Evolutionary conservation across 2,329 filamentous ascomycete species (phyloP), one percentile per base, ranked within the genome.

Genomic region (Paecilomyces fulvus): DNA sequence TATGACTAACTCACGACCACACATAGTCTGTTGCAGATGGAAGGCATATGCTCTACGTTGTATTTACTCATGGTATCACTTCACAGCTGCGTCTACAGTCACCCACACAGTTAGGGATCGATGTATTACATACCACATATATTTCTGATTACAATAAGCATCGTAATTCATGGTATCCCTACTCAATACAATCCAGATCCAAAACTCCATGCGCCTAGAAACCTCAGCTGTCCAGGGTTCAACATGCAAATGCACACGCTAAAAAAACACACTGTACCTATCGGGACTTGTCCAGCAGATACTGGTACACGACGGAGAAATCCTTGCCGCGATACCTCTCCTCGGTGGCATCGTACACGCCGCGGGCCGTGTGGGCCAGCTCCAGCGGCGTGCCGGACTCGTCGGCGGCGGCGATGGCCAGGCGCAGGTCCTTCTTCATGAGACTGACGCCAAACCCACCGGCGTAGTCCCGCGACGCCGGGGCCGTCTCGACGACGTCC

Each of bases 221-320:
- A n/a, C 33, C 12, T 43, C 8, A 43, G 37, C 37, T 43, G 37
- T 43, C 37, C 37, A 43, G 37, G 33, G 49, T 1, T 23, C 48
- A 50, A 50, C 11, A 52, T 20, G 17, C 23, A 52, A 52, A 51
- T 30, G 25, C 10, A 17, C 25, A 30, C 21, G 25, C 25, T 25
- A 33, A 21, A 52, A 25, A 33, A 9, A 30, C 17, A 52, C 10
- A 49, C 37, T 49, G 14, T 80, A 0, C 79, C 81, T 61, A 63
- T 58, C 64, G 55, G 17, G 71, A 72, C 59, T 68, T 68, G 17
- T 68, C 70, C 60, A 67, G 65, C 48, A 91, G 65, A 75, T 86
- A 89, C 64, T 86, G 80, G 70, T 92, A 94, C 8, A 94, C 84
- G 7, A 92, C 87, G 0, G 87, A 91, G 71, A 94, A 94, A 68